Evolutionary conservation across 202 grass and related monocot species (phyloP), one percentile per base, ranked within the genome.

Genomic region (Setaria italica): DNA sequence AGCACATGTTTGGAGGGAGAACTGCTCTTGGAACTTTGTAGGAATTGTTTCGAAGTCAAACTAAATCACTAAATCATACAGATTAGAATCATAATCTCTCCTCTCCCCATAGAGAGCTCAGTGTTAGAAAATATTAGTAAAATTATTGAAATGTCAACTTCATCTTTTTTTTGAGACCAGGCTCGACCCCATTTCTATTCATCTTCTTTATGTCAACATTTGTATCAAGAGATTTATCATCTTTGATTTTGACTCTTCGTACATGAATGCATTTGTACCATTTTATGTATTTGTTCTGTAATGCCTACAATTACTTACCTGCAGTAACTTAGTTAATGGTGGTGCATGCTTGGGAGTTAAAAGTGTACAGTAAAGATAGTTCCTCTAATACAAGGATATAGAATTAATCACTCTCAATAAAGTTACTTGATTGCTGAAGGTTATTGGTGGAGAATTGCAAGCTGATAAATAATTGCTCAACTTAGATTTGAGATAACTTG

Each of bases 401-500:
- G 2, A 9, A 51, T 57, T 10, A 67, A 49, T 74, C 33, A 39
- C 17, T 39, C 37, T 74, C 9, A 49, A 48, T n/a, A 87, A 74
- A 39, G 29, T 55, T 86, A 65, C 19, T 80, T 56, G 13, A n/a
- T 47, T 56, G 77, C 21, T 68, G 62, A 60, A 76, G 9, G 46
- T 62, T 83, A 68, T 82, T 73, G 29, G 41, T 59, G 53, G 72
- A 39, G 50, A 56, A 56, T 60, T 54, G 81, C 58, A 42, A 68
- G 13, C 13, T 51, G 20, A 66, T 37, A 41, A 12, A 42, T 71
- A 86, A 33, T 43, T 4, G 13, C 14, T 79, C 8, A n/a, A 54
- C 43, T 72, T 63, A n/a, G 15, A 73, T 80, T 71, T 79, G 46
- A 29, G 35, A 64, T 64, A 54, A 70, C 11, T 7, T 57, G 48